Evolutionary conservation across 176 grass and related monocot genomes (phyloP), one percentile per base, ranked within the genome.

Genomic region (Rhynchospora pubera): DNA sequence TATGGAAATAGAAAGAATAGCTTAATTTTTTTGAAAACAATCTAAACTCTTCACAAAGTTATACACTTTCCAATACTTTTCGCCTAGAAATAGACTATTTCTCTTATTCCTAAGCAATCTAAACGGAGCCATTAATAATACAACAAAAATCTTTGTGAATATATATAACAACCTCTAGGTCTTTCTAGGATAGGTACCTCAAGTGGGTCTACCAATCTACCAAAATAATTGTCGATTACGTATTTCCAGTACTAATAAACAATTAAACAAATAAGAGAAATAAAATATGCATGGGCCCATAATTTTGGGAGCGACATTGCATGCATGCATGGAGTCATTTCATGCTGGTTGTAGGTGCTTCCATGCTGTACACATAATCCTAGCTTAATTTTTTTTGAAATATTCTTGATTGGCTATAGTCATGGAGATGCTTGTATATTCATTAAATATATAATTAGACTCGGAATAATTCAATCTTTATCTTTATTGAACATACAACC

Each of bases 391-490:
- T 65, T 5, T 4, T 65, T 65, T 24, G 23, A 70, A 39, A 39
- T 78, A 79, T 39, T 18, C 26, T 57, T 59, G 26, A 79, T 42
- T 79, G 50, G 32, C 52, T 79, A 60, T 39, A 79, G 23, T 43
- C 30, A 79, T n/a, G 56, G 56, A 79, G 53, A 30, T 61, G 10
- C 28, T 60, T 6, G 57, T 61, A 79, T 45, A 44, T 60, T 61
- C 26, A 60, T 21, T 79, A 45, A 79, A 62, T n/a, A n/a, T n/a
- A n/a, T 79, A 62, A 62, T 19, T 79, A 79, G 7, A 32, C 24
- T 30, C 9, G 19, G 28, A 80, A 62, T 80, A 44, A 80, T 62
- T 56, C 53, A 80, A 80, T 45, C 28, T 80, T 80, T 60, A 44
- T 46, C 77, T 80, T 80, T 80, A 61, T 80, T 15, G 39, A 62